phyloP scores from a whole-genome alignment of 768 basidiomycete species.

The Kwoniella heveanensis region DNA sequence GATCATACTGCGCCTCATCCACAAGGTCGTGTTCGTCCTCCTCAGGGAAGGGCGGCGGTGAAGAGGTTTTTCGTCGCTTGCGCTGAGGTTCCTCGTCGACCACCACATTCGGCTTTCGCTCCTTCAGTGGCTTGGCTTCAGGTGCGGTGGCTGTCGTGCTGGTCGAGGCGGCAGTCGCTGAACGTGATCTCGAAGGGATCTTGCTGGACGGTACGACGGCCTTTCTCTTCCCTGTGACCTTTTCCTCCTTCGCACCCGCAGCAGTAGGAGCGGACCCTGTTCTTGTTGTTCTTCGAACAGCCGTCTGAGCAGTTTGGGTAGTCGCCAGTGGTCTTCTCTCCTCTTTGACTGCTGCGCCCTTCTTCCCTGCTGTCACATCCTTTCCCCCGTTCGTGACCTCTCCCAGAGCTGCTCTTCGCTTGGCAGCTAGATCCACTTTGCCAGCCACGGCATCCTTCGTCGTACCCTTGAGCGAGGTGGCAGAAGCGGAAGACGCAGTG shows the following conservation, averaged over 20 bases:
- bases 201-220: constrained; percentile 14
- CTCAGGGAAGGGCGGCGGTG: constrained; percentile 29
- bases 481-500: constrained; percentile 23
- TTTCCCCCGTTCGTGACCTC: constrained; percentile 47
- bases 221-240: constrained; percentile 19
- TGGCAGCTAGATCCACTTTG: constrained; percentile 21
- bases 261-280: constrained; percentile 9
- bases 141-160: constrained; percentile 19
- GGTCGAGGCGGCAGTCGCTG: constrained; percentile 38
- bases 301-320: constrained; percentile 16
- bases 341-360: constrained; percentile 12
- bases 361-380: constrained; percentile 8
- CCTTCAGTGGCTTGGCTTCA: constrained; percentile 29
- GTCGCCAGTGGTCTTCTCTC: constrained; percentile 32
- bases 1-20: constrained; percentile 65
- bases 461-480: constrained; percentile 16
- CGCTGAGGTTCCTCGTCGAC: constrained; percentile 30
- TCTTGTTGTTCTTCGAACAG: constrained; percentile 17
- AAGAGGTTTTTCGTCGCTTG: constrained; percentile 43
- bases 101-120: constrained; percentile 26
- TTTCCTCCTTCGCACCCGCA: constrained; percentile 16
- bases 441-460: constrained; percentile 7
- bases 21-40: constrained; percentile 65
- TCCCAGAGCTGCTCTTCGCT: constrained; percentile 41
- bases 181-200: constrained; percentile 33